Evolutionary conservation across 345 rosid species (phyloP), one percentile per base, ranked within the genome.

Genomic region (Eucalyptus viminalis): DNA sequence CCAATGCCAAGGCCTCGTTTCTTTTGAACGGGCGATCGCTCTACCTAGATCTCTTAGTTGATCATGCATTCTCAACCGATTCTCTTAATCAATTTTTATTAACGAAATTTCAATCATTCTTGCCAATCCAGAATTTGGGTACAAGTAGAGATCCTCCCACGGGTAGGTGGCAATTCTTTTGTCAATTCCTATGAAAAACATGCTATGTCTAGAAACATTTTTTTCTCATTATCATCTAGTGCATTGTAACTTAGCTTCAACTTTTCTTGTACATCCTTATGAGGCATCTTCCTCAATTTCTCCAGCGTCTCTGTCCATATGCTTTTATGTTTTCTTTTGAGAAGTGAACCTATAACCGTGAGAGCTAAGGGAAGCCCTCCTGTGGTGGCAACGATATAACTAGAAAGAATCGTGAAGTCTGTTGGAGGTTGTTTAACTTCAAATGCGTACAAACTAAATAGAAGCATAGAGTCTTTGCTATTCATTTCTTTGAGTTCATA

Each of bases 211-310:
- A 54, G 60, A 54, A 54, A 54, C 60, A 54, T 54, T 8, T 19
- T 11, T 54, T 54, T 5, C 60, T 21, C 25, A 21, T 5, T 21
- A 4, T 21, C 6, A 5, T 22, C 1, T 54, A 54, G 5, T 2
- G 11, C 2, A 4, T 54, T 11, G 5, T 54, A 54, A 54, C 65
- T 58, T 58, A 25, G 0, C n/a, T 0, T 58, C 65, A 58, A 25
- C 0, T 24, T 58, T 25, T 5, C 4, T 2, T 5, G 2, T 0
- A 58, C 65, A 0, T 0, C 0, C 29, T 2, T 1, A 58, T 3
- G 0, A 58, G 65, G 29, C 3, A 0, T 7, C 6, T 11, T 58
- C 1, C 14, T 58, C 65, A 58, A 58, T 58, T 58, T 1, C 65
- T 58, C 0, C 8, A 5, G 0, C 15, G 1, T 58, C 2, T 58